A percentile compares a stretch with the other conserved stretches of the same genome.
Evolutionary conservation across 306 rosid genomes (phyloP).

Genomic region (Quercus bicolor): DNA sequence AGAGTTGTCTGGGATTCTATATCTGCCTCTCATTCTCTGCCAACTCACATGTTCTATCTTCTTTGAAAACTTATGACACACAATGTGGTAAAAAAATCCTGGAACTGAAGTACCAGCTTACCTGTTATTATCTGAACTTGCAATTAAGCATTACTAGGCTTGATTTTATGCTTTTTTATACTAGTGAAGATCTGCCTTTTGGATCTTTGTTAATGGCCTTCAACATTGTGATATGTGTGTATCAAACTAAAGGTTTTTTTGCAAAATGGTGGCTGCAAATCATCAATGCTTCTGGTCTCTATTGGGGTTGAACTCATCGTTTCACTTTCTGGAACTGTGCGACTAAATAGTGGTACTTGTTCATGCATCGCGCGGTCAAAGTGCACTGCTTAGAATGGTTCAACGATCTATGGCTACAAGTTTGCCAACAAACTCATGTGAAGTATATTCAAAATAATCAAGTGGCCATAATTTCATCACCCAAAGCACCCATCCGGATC

Average conservation of each 20-base stretch:
- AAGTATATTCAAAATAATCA: no score
- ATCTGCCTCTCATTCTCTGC: background rate
- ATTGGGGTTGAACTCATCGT: background rate
- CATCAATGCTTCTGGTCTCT: background rate
- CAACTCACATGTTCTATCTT: background rate
- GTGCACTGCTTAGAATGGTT: background rate
- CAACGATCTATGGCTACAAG: background rate
- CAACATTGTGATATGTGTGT: background rate
- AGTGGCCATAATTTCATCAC: no score
- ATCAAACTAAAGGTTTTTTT: background rate
- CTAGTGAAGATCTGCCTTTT: no score
- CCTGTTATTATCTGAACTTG: background rate
- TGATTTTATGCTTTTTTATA: background rate
- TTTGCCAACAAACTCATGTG: background rate
- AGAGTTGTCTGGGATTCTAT: background rate
- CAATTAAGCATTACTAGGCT: background rate
- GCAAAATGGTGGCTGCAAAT: background rate
- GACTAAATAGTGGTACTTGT: background rate
- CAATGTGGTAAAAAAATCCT: background rate
- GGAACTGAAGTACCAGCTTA: background rate
- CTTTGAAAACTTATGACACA: background rate
- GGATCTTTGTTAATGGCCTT: background rate
- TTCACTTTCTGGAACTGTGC: background rate
- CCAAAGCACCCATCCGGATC: no score
- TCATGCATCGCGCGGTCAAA: background rate